phyloP scores from a whole-genome alignment of 306 rosid species.

The Sicyos baderoa region DNA sequence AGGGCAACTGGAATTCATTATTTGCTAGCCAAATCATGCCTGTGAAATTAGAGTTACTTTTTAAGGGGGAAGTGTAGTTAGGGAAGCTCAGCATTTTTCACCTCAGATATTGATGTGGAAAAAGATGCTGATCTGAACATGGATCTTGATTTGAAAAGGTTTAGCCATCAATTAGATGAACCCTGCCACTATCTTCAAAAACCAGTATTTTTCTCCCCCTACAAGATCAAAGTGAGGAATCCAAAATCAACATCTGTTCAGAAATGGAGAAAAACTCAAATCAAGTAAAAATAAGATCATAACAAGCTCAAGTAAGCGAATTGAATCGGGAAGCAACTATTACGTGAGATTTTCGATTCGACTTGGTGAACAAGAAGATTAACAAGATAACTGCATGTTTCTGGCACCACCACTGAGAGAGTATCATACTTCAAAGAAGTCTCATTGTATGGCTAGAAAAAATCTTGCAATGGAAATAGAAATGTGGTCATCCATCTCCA shows the following conservation, averaged over 20 bases:
- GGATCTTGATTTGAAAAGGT: background rate
- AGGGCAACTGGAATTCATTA: slow-evolving; percentile 5
- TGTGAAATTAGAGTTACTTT: background rate
- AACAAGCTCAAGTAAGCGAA: background rate
- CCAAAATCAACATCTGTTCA: slow-evolving; percentile 1
- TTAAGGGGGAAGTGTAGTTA: too few species aligned
- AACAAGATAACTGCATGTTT: slow-evolving; percentile 8
- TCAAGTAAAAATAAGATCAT: background rate
- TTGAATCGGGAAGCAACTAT: background rate
- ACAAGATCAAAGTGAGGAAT: slow-evolving; percentile 2
- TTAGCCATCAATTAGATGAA: slow-evolving; percentile 5
- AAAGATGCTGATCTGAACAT: background rate
- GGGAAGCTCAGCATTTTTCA: background rate
- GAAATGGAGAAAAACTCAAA: background rate
- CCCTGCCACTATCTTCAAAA: slow-evolving; percentile 8
- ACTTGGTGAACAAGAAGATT: slow-evolving; percentile 10
- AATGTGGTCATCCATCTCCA: slow-evolving; percentile 10
- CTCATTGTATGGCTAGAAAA: slow-evolving; percentile 8
- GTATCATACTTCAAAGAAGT: background rate
- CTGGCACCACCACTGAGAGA: slow-evolving; percentile 6
- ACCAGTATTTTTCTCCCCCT: slow-evolving; percentile 13
- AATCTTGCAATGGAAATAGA: slow-evolving; percentile 12
- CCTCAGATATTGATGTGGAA: slow-evolving; percentile 13
- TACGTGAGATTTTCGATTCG: background rate
- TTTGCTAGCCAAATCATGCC: slow-evolving; percentile 10